phyloP scores from a whole-genome alignment of 306 rosid genomes.

The Trifolium pratense region DNA sequence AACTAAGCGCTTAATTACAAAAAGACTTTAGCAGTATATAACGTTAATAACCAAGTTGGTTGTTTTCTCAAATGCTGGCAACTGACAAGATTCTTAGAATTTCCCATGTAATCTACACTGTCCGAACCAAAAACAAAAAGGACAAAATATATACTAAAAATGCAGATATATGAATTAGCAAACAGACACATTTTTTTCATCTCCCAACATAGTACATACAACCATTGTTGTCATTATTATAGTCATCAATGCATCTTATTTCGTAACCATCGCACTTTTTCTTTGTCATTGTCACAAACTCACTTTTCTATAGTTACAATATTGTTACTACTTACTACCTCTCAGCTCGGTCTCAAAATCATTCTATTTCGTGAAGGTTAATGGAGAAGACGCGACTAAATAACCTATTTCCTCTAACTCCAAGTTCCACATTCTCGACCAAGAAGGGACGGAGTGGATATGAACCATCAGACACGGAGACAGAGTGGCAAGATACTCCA shows the following conservation, averaged over 20 bases:
- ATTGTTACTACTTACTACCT: not conserved
- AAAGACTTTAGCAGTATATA: not conserved
- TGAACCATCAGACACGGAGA: slow-evolving; percentile 90
- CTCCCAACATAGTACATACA: not conserved
- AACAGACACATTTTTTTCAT: slow-evolving; percentile 29
- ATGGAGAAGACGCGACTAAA: slow-evolving; percentile 50
- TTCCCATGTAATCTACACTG: slow-evolving; percentile 23
- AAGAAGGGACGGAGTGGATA: slow-evolving; percentile 79
- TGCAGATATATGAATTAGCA: slow-evolving; percentile 6
- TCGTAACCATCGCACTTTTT: slow-evolving; percentile 56
- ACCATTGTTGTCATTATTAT: slow-evolving; percentile 45
- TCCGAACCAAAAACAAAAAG: not conserved
- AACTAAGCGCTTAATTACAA: slow-evolving; percentile 41
- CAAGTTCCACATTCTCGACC: slow-evolving; percentile 38
- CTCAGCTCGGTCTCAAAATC: slow-evolving; percentile 7
- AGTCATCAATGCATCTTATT: slow-evolving; percentile 41
- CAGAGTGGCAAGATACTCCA: slow-evolving; percentile 68
- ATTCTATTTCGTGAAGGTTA: not conserved
- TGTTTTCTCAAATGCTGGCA: slow-evolving; percentile 35
- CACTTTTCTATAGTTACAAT: not conserved
- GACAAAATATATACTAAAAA: slow-evolving; percentile 28
- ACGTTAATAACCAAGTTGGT: slow-evolving; percentile 43
- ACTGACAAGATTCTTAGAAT: slow-evolving; percentile 26
- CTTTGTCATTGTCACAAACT: slow-evolving; percentile 25
- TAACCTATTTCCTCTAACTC: slow-evolving; percentile 40